Percentiles rank a stretch among this genome's conserved stretches.
Evolutionary conservation across 768 basidiomycete genomes (phyloP).

Genomic region (Lanmaoa pseudosensibilis): DNA sequence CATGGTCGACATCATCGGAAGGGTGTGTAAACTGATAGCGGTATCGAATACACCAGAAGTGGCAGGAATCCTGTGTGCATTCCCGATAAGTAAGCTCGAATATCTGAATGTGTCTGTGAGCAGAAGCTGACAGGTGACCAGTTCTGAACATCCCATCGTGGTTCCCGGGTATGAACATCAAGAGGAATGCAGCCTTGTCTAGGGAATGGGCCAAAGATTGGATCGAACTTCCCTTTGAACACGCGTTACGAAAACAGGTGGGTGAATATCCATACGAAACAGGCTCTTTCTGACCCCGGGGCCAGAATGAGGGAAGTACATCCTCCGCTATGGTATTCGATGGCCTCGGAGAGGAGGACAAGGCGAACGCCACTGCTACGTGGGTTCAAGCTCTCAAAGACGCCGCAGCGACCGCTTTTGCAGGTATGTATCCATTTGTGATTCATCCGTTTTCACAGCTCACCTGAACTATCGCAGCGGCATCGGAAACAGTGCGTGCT

Average conservation of each 20-base stretch:
- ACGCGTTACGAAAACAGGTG: conserved; percentile 31
- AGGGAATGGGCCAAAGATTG: conserved; percentile 9
- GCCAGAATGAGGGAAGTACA: conserved; percentile 12
- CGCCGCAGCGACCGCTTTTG: conserved; percentile 17
- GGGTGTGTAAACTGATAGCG: conserved; percentile 1
- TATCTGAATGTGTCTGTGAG: background rate
- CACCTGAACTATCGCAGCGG: conserved; percentile 3
- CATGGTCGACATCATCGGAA: conserved; percentile 14
- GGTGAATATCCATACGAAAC: background rate
- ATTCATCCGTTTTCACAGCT: background rate
- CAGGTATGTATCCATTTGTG: background rate
- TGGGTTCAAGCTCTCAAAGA: conserved; percentile 13
- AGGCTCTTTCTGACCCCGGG: background rate
- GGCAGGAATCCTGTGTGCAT: conserved; percentile 10
- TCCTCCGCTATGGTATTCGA: conserved; percentile 21
- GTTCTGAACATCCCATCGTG: conserved; percentile 22
- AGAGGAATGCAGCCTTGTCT: conserved; percentile 5
- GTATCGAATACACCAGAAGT: conserved; percentile 8
- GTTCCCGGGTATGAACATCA: conserved; percentile 20
- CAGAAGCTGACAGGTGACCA: background rate
- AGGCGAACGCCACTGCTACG: background rate
- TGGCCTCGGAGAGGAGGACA: conserved; percentile 2
- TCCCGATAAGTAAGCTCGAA: conserved; percentile 13
- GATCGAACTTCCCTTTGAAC: conserved; percentile 29
- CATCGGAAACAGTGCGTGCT: conserved; percentile 17